Conservation (phyloP, 164 flowering plant genomes). For the Malania oleifera region DNA sequence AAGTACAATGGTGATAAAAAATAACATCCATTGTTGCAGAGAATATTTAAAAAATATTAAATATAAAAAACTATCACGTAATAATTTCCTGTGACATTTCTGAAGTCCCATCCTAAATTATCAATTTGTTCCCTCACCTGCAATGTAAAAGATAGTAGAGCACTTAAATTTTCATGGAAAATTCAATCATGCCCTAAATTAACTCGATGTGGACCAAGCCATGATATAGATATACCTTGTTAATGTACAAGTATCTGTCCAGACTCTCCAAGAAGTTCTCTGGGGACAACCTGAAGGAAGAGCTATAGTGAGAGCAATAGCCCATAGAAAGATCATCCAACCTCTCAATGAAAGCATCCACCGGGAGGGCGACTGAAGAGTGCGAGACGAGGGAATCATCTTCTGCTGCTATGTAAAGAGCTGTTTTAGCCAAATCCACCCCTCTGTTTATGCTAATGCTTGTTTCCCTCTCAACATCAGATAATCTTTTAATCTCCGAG, state of each 20-base stretch:
- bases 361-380: constrained; percentile 80
- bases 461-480: constrained; percentile 64
- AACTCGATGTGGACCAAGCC: too few relatives aligned
- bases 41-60: too few relatives aligned
- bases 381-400: constrained; percentile 80
- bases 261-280: constrained; percentile 50
- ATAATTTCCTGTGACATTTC: too few relatives aligned
- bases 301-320: constrained; percentile 43
- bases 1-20: too few relatives aligned
- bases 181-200: too few relatives aligned
- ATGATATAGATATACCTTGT: constrained; percentile 59
- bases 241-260: constrained; percentile 54
- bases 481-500: constrained; percentile 38
- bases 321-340: constrained; percentile 66
- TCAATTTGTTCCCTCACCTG: too few relatives aligned
- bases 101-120: too few relatives aligned
- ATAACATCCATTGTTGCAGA: too few relatives aligned
- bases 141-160: too few relatives aligned
- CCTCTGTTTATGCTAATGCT: constrained; percentile 63
- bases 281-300: constrained; percentile 46
- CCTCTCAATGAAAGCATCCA: constrained; percentile 58
- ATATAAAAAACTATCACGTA: too few relatives aligned
- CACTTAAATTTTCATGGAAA: too few relatives aligned
- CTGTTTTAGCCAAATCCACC: constrained; percentile 64
- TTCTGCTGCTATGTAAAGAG: constrained; percentile 73